phyloP scores from a whole-genome alignment of 352 stramenopile genomes.

The Phytophthora pistaciae region DNA sequence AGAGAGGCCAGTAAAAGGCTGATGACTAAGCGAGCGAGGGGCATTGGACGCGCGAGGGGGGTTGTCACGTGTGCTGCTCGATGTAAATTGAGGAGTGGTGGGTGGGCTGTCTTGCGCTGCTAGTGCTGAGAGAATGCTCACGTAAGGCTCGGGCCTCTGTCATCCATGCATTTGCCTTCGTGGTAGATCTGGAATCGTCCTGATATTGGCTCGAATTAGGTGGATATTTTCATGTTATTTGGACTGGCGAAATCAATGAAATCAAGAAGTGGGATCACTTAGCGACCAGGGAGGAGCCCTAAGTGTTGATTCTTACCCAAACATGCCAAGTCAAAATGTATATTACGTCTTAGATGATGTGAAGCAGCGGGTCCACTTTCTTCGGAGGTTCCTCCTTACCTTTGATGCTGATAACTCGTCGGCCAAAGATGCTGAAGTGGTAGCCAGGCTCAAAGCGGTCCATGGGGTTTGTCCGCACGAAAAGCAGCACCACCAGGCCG shows the following conservation, averaged over 20 bases:
- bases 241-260: background rate
- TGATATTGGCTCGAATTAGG: background rate
- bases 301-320: too few relatives aligned
- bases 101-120: too few relatives aligned
- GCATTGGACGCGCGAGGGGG: background rate
- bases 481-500: conserved; percentile 61
- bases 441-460: conserved; percentile 79
- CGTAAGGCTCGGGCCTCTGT: background rate
- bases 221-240: background rate
- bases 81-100: background rate
- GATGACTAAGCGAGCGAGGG: background rate
- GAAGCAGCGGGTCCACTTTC: conserved; percentile 34
- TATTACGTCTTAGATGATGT: conserved; percentile 18
- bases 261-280: background rate
- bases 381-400: conserved; percentile 39
- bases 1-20: background rate
- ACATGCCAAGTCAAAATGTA: background rate
- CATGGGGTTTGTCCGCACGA: conserved; percentile 70
- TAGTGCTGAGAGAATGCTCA: background rate
- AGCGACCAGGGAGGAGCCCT: too few relatives aligned
- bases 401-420: conserved; percentile 68
- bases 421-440: conserved; percentile 69
- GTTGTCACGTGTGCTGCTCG: background rate
- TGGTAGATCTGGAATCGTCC: background rate
- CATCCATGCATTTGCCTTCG: background rate